Evolutionary conservation across 1,139 yeast species (phyloP).

Genomic region (Debaryomycetaceae sp.): DNA sequence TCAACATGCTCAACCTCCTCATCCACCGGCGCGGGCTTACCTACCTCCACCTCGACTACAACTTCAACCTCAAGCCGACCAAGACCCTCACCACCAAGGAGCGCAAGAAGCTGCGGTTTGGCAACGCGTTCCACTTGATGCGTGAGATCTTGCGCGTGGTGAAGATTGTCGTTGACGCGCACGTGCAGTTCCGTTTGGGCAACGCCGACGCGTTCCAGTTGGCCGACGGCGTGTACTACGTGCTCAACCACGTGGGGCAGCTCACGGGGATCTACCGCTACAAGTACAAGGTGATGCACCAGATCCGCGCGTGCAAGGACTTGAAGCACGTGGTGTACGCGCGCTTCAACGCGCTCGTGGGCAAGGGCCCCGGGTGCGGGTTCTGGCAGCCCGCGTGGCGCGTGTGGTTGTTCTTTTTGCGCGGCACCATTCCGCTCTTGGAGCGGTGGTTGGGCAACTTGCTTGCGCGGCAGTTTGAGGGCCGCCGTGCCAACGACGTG

Average conservation of each 20-base stretch:
- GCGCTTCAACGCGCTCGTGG: slow-evolving; percentile 73
- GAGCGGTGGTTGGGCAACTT: slow-evolving; percentile 96
- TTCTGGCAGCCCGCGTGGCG: slow-evolving; percentile 99
- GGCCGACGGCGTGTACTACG: slow-evolving; percentile 91
- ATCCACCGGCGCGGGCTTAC: slow-evolving; percentile 91
- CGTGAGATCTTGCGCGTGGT: slow-evolving; percentile 81
- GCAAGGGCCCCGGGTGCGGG: slow-evolving; percentile 99
- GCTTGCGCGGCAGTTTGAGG: slow-evolving; percentile 91
- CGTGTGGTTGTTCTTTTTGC: slow-evolving; percentile 86
- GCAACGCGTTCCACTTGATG: slow-evolving; percentile 91
- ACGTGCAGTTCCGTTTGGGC: slow-evolving; percentile 85
- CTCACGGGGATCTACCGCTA: slow-evolving; percentile 94
- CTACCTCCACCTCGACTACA: slow-evolving; percentile 89
- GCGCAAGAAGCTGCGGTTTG: slow-evolving; percentile 91
- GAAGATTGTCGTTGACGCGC: slow-evolving; percentile 87
- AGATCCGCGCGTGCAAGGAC: slow-evolving; percentile 93
- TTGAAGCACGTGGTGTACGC: slow-evolving; percentile 86
- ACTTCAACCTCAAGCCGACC: slow-evolving; percentile 93
- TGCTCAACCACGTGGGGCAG: slow-evolving; percentile 90
- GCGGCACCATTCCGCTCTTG: slow-evolving; percentile 89
- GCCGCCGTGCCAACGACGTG: slow-evolving; percentile 85
- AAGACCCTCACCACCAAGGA: slow-evolving; percentile 96
- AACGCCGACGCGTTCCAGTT: slow-evolving; percentile 89
- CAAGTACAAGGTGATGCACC: slow-evolving; percentile 98
- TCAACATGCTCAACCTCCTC: slow-evolving; percentile 83